These are phyloP conservation scores for Leavenworthia alabamica DNA, from an alignment of 345 rosid genomes.

Conservation along the genomic window DNA sequence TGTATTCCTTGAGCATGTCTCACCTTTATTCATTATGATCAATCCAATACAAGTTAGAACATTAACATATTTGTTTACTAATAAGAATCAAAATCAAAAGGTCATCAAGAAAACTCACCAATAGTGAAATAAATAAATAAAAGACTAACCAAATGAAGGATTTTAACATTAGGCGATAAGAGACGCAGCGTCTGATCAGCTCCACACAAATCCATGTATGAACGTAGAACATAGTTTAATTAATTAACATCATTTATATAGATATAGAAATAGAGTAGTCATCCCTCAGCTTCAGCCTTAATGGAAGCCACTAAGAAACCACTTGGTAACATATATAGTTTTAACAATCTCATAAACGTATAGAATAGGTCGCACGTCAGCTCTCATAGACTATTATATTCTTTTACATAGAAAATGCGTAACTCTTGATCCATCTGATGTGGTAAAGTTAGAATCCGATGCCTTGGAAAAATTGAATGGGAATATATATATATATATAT, in stretches of 20 bases:
- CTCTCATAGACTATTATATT: background rate
- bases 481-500: too few relatives aligned
- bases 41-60: background rate
- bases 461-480: too few relatives aligned
- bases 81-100: too few relatives aligned
- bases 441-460: too few relatives aligned
- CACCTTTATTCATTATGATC: conserved; percentile 37
- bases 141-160: conserved; percentile 24
- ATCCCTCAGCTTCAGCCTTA: background rate
- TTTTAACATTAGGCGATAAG: conserved; percentile 15
- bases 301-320: background rate
- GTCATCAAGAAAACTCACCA: too few relatives aligned
- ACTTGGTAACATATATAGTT: background rate
- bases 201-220: conserved; percentile 27
- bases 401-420: too few relatives aligned
- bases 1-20: conserved; percentile 74
- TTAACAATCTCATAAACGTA: too few relatives aligned
- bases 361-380: background rate
- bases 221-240: too few relatives aligned
- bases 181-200: background rate
- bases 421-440: too few relatives aligned
- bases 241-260: background rate
- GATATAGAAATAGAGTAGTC: background rate
- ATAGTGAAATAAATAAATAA: background rate
- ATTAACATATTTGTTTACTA: too few relatives aligned